Conservation (phyloP, 139 green algal genomes). For the Micractinium sp. region DNA sequence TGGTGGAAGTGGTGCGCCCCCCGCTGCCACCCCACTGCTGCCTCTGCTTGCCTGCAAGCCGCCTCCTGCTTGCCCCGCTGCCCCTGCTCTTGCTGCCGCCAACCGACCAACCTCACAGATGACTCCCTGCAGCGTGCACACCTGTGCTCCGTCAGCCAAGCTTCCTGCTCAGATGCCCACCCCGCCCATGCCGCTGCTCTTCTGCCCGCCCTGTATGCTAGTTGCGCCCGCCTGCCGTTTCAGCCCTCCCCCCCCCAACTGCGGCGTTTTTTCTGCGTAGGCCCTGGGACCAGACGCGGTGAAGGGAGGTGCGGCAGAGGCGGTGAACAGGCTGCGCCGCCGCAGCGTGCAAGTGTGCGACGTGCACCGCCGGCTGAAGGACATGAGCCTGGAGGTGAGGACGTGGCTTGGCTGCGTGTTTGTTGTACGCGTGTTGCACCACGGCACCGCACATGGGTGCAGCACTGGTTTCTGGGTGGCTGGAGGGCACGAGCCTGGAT, state of each 20-base stretch:
- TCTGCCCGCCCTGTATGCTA: no score
- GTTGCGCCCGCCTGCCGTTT: no score
- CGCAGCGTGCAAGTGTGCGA: constrained; percentile 46
- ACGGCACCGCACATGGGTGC: no score
- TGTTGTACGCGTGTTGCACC: no score
- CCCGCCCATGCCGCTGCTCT: no score
- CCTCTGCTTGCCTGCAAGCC: background rate
- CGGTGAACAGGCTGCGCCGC: constrained; percentile 4
- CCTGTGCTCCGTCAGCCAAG: background rate
- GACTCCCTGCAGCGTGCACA: no score
- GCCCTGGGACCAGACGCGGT: constrained; percentile 29
- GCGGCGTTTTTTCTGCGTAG: background rate
- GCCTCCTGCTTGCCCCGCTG: no score
- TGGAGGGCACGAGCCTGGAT: background rate
- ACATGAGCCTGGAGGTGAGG: constrained; percentile 41
- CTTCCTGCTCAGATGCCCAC: background rate
- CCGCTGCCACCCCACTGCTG: background rate
- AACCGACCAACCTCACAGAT: no score
- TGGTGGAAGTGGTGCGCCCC: constrained; percentile 34
- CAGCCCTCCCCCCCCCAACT: background rate
- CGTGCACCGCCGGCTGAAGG: constrained; percentile 45
- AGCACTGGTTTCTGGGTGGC: background rate
- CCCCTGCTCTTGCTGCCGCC: no score
- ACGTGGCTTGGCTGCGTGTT: background rate
- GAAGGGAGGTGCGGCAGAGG: background rate